These are phyloP conservation scores for Cornus controversa DNA, from an alignment of 148 eudicot genomes.

Conservation along the genomic window DNA sequence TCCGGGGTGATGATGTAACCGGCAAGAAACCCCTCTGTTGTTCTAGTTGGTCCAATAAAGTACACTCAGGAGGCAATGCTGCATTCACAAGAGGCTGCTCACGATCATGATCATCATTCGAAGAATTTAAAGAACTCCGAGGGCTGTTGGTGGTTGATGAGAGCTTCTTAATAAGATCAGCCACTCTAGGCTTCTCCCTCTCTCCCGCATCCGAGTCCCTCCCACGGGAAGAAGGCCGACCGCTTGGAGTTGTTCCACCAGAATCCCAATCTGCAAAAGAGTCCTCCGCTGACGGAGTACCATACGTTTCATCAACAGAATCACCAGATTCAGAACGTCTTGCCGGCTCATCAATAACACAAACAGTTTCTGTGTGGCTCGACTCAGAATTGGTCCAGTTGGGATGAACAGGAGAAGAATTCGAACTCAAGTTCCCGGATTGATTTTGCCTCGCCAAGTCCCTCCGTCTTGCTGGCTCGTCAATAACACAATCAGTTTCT, in stretches of 20 bases:
- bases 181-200: constrained; percentile 50
- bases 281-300: constrained; percentile 4
- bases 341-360: neutral
- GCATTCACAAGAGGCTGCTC: constrained; percentile 2
- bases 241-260: constrained; percentile 14
- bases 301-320: constrained; percentile 15
- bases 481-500: neutral
- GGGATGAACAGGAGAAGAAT: neutral
- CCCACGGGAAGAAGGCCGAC: constrained; percentile 14
- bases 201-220: constrained; percentile 30
- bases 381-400: neutral
- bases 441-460: constrained; percentile 12
- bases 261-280: constrained; percentile 33
- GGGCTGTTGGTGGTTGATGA: constrained; percentile 25
- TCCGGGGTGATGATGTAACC: constrained; percentile 41
- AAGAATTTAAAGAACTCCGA: neutral
- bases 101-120: constrained; percentile 17
- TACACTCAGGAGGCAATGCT: constrained; percentile 21
- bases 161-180: constrained; percentile 60
- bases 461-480: neutral
- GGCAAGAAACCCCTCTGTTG: constrained; percentile 20
- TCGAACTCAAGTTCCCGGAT: neutral
- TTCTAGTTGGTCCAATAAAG: constrained; percentile 22
- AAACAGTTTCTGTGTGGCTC: neutral
- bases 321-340: neutral